Evolutionary conservation across 352 stramenopile genomes (phyloP), one percentile per base, ranked within the genome.

Genomic region (Globisporangium irregulare): DNA sequence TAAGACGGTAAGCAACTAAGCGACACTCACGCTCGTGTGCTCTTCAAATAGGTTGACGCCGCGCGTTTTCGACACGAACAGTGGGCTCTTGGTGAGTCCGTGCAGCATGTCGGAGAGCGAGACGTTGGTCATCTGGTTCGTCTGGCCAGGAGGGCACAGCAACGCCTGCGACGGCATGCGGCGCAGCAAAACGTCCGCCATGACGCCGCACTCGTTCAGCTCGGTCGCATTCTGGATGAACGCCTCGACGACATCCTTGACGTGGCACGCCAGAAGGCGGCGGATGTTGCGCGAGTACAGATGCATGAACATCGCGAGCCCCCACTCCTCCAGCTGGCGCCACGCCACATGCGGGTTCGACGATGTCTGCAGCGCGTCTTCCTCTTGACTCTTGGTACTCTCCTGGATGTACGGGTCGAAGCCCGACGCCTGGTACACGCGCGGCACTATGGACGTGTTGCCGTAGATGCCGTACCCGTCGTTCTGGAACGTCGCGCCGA

Each of bases 301-400:
- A 66, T 94, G 86, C 82, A 94, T 93, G 73, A 94, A 93, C 82
- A 94, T 91, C 12, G 80, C 81, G 20, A 94, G 73, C 18, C 86
- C 84, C 71, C 80, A 81, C 43, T 94, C 84, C 62, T 94, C 86
- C 3, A 92, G 72, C 66, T 94, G 84, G 55, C 80, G 79, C 86
- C 86, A 94, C 9, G 86, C 84, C 32, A 90, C 78, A 34, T 91
- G 81, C 55, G 84, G 80, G 66, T 87, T 80, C 25, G 86, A 94
- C 27, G 78, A 85, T 15, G 86, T 91, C 43, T 85, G 86, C 41
- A 94, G 72, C 34, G 86, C 81, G 58, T 94, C 84, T 63, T 91
- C 84, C 25, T 93, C 81, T 9, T 89, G 80, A 10, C 88, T 79
- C 58, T 84, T 75, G 43, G 59, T 79, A n/a, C 81, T 71, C 64